A percentile compares a stretch with the other conserved stretches of the same genome.
phyloP scores from a whole-genome alignment of 78 protist genomes.

The Cavenderia fasciculata region DNA sequence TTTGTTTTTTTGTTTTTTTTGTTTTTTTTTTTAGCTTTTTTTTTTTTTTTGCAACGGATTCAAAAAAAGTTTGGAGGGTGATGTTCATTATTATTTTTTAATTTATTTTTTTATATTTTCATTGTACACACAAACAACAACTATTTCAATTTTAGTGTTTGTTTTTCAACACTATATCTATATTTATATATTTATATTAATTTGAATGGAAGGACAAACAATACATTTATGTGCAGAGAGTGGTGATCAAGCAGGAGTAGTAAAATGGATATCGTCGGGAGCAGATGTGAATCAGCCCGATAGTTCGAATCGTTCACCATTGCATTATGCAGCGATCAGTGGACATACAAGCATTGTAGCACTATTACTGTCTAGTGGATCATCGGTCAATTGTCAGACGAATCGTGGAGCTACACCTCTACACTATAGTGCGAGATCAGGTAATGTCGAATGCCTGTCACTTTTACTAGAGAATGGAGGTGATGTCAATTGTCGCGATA shows the following conservation, averaged over 20 bases:
- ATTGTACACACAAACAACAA: too few species aligned
- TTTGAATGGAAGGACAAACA: too few species aligned
- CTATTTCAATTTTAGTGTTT: too few species aligned
- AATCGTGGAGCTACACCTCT: constrained; percentile 67
- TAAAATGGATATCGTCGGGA: constrained; percentile 1
- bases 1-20: too few species aligned
- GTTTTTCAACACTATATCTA: too few species aligned
- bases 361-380: constrained; percentile 17
- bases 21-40: too few species aligned
- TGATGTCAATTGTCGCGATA: constrained; percentile 40
- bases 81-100: too few species aligned
- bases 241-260: constrained; percentile 37
- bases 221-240: constrained; percentile 1
- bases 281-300: constrained; percentile 40
- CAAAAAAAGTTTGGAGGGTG: too few species aligned
- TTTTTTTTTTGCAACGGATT: too few species aligned
- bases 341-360: constrained; percentile 63
- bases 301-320: constrained; percentile 18
- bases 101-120: too few species aligned
- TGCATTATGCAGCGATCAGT: constrained; percentile 54
- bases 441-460: constrained; percentile 11
- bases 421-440: constrained; percentile 53
- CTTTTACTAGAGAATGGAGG: constrained; percentile 47
- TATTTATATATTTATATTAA: too few species aligned
- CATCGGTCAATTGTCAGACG: constrained; percentile 44